A percentile compares a stretch with the other conserved stretches of the same genome.
Conservation (phyloP, 179 eudicot genomes). For the Camellia oleifera region DNA sequence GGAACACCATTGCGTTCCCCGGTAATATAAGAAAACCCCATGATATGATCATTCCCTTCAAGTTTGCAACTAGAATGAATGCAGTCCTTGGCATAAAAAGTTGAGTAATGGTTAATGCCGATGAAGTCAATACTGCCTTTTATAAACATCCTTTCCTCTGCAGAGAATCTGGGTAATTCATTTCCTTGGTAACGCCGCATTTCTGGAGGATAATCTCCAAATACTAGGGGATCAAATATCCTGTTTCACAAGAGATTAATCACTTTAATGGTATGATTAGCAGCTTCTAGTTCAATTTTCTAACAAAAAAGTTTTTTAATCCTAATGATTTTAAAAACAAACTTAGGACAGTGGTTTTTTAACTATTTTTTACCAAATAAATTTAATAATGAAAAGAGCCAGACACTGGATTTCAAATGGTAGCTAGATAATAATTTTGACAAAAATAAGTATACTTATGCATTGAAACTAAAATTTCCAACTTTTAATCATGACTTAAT, state of each 20-base stretch:
- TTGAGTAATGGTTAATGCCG: slow-evolving; percentile 74
- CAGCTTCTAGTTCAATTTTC: too few species aligned
- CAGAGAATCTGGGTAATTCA: slow-evolving; percentile 50
- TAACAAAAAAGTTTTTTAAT: too few species aligned
- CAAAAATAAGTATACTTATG: too few species aligned
- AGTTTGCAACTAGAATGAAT: slow-evolving; percentile 37
- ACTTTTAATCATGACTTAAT: too few species aligned
- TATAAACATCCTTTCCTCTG: slow-evolving; percentile 44
- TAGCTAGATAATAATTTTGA: too few species aligned
- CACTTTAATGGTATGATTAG: background rate
- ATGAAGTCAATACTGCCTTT: slow-evolving; percentile 72
- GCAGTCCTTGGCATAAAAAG: slow-evolving; percentile 72
- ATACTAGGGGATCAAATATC: slow-evolving; percentile 71
- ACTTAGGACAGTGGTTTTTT: too few species aligned
- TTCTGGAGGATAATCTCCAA: slow-evolving; percentile 71
- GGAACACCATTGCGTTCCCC: slow-evolving; percentile 45
- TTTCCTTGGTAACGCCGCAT: slow-evolving; percentile 51
- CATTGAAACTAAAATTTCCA: too few species aligned
- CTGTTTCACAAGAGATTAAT: slow-evolving; percentile 25
- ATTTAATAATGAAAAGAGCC: too few species aligned
- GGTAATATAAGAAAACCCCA: slow-evolving; percentile 1
- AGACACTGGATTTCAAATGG: too few species aligned
- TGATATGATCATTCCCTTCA: background rate
- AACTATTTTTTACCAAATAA: too few species aligned
- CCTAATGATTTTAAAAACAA: too few species aligned